Evolutionary conservation across 441 rosid genomes (phyloP).

Genomic region (Adansonia gregorii): DNA sequence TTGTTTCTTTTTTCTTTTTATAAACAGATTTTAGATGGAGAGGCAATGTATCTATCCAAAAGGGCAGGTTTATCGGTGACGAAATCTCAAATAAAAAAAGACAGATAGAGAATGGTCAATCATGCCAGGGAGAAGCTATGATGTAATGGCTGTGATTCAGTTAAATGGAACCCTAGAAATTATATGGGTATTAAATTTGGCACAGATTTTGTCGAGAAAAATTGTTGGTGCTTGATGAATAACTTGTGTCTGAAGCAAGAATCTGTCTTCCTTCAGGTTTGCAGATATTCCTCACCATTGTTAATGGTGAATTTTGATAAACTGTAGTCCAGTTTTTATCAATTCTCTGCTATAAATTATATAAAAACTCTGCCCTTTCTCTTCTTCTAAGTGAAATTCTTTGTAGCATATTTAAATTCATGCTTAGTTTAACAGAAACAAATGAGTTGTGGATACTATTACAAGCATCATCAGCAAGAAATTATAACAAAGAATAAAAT

Average conservation of each 20-base stretch:
- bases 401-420: neutral
- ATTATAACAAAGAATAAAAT: neutral
- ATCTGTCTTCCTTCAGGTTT: neutral
- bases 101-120: neutral
- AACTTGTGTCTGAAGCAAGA: neutral
- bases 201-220: neutral
- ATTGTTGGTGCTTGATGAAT: neutral
- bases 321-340: no score
- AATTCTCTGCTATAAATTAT: neutral
- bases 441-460: neutral
- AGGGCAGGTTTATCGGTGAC: neutral
- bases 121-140: neutral
- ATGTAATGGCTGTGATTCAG: neutral
- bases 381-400: neutral
- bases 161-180: neutral
- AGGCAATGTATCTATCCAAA: neutral
- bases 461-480: neutral
- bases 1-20: no score
- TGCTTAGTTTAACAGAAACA: neutral
- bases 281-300: neutral
- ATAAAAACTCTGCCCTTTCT: neutral
- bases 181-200: no score
- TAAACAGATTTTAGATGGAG: neutral
- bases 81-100: neutral
- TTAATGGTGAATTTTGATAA: neutral